These are phyloP conservation scores for Prunus fruticosa DNA, from an alignment of 306 rosid genomes.

Conservation along the genomic window DNA sequence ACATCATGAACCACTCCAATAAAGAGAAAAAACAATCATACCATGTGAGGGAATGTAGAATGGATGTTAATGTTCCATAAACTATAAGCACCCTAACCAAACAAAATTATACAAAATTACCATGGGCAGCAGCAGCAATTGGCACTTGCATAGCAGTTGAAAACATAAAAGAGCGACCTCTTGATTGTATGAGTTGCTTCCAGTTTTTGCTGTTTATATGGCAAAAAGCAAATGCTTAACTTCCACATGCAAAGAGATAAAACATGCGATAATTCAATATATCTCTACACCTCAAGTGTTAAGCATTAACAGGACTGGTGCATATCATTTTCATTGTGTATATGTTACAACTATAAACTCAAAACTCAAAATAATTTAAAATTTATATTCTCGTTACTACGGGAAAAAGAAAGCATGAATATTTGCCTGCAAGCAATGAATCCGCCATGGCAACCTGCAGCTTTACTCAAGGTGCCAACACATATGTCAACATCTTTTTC, in stretches of 20 bases:
- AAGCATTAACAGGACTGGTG: not conserved
- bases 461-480: conserved; percentile 91
- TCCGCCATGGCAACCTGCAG: conserved; percentile 97
- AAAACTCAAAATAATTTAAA: not conserved
- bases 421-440: conserved; percentile 94
- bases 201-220: conserved; percentile 61
- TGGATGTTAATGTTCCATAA: not conserved
- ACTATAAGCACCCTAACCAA: not conserved
- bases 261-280: not conserved
- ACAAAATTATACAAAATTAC: conserved; percentile 34
- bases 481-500: conserved; percentile 85
- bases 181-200: conserved; percentile 88
- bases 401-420: conserved; percentile 8
- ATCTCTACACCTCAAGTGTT: not conserved
- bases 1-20: not conserved
- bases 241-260: not conserved
- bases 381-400: too few relatives aligned
- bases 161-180: conserved; percentile 91
- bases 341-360: not conserved
- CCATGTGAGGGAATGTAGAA: not conserved
- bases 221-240: conserved; percentile 18
- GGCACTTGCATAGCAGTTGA: conserved; percentile 85
- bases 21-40: not conserved
- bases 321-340: not conserved
- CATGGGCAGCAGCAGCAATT: conserved; percentile 82